These are phyloP conservation scores for Funneliformis geosporum DNA, from an alignment of 192 early-diverging fungal species.

Conservation along the genomic window DNA sequence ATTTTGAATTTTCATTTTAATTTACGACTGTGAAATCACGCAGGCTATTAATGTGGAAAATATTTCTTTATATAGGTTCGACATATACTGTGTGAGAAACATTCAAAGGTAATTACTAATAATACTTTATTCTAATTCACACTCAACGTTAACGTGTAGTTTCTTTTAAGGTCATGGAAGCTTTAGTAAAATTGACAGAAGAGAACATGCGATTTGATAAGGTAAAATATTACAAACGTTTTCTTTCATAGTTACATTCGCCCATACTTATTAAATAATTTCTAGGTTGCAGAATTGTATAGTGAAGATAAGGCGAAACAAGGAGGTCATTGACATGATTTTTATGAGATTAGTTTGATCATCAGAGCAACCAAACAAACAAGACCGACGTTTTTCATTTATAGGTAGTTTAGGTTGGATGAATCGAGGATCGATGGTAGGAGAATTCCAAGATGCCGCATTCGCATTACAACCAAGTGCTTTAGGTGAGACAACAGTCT, in stretches of 20 bases:
- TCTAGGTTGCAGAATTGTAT: slow-evolving; percentile 67
- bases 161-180: slow-evolving; percentile 39
- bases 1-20: not conserved
- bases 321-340: slow-evolving; percentile 54
- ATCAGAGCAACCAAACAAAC: not conserved
- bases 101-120: slow-evolving; percentile 55
- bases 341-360: not conserved
- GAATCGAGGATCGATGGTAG: slow-evolving; percentile 66
- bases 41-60: not conserved
- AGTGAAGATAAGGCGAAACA: slow-evolving; percentile 84
- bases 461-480: slow-evolving; percentile 72
- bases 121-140: not conserved
- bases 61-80: slow-evolving; percentile 54
- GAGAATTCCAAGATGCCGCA: slow-evolving; percentile 78
- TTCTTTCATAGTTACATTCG: too few relatives aligned
- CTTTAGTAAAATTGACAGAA: slow-evolving; percentile 26
- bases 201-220: slow-evolving; percentile 61
- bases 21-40: not conserved
- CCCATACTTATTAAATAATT: too few relatives aligned
- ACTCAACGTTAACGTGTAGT: not conserved
- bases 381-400: not conserved
- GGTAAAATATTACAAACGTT: slow-evolving; percentile 35
- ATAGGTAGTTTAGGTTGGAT: slow-evolving; percentile 71
- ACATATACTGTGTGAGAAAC: slow-evolving; percentile 87
- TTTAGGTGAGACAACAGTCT: slow-evolving; percentile 41